phyloP scores from a whole-genome alignment of 805 yeast genomes.

The Candida anglica region DNA sequence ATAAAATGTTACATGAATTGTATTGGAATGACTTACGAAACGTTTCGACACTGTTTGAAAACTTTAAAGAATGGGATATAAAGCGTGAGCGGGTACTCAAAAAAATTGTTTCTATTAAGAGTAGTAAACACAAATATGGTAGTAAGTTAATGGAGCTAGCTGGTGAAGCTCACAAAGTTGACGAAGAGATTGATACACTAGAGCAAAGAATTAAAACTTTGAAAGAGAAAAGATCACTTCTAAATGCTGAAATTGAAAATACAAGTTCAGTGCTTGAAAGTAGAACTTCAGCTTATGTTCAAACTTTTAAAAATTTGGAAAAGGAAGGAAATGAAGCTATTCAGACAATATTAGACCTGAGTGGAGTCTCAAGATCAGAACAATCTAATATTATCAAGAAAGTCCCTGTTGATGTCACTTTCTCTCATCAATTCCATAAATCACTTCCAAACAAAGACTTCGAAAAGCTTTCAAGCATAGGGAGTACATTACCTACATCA shows the following conservation, averaged over 20 bases:
- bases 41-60: constrained; percentile 19
- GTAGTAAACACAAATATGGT: constrained; percentile 40
- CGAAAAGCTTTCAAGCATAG: too few species aligned
- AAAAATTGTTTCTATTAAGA: constrained; percentile 36
- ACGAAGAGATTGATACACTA: constrained; percentile 33
- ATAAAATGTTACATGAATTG: constrained; percentile 43
- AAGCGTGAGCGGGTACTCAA: constrained; percentile 28
- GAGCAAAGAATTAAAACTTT: constrained; percentile 31
- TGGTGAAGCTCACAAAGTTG: constrained; percentile 26
- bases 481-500: too few species aligned
- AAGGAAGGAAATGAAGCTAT: constrained; percentile 33
- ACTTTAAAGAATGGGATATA: constrained; percentile 39
- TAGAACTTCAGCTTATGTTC: constrained; percentile 41
- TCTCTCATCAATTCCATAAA: constrained; percentile 10
- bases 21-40: constrained; percentile 34
- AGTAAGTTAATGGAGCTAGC: constrained; percentile 32
- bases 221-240: constrained; percentile 27
- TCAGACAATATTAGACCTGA: constrained; percentile 17
- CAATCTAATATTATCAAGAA: constrained; percentile 11
- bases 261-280: constrained; percentile 51
- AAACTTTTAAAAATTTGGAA: constrained; percentile 37
- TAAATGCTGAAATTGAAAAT: constrained; percentile 37
- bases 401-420: constrained; percentile 25
- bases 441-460: constrained; percentile 9
- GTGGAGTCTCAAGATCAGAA: constrained; percentile 17